Base-by-base conservation (phyloP, 768 basidiomycete genomes). In the Phallus indusiatus region DNA sequence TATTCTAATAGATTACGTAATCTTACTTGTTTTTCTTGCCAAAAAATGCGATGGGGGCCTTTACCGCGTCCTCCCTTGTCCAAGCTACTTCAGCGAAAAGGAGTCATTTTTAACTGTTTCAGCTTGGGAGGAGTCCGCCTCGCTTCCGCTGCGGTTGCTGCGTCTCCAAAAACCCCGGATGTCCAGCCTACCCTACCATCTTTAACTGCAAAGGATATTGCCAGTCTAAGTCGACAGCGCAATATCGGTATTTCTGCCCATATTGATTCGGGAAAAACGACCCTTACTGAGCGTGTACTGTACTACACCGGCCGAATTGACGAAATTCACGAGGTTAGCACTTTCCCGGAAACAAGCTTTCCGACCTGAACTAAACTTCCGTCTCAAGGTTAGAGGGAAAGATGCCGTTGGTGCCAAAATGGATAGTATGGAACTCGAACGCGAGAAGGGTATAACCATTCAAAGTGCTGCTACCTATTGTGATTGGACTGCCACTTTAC, bases 381-480 rank as follows among this genome's bases (percentile, higher is more conserved):
- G 28, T 17, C 10, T 61, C 18, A 66, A 91, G 89, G 91, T 95
- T 61, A 81, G 96, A 61, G 96, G 96, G 48, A 81, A 89, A 56
- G 96, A 99, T 71, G 85, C 86, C 28, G 94, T 98, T 18, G 96
- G 96, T 55, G 96, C 96, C 8, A 99, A 99, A 77, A 99, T 99
- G 96, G 96, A 99, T 72, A 91, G 88, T 65, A 99, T 99, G 96
- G 96, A 99, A 63, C 77, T 99, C 4, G 96, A 99, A 71, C 80
- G 95, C 51, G 96, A 98, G 73, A 98, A 99, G 75, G 96, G 96
- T 42, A 99, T 99, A 66, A 99, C 96, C 35, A 99, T 99, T 62
- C 96, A 99, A 73, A 94, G 90, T 67, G 96, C 96, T 3, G 96
- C 96, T 1, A 98, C 96, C 0, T 99, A 94, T 73, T 95, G 93